These are phyloP conservation scores for Naganishia antarctica DNA, from an alignment of 768 basidiomycete species.

Conservation along the genomic window DNA sequence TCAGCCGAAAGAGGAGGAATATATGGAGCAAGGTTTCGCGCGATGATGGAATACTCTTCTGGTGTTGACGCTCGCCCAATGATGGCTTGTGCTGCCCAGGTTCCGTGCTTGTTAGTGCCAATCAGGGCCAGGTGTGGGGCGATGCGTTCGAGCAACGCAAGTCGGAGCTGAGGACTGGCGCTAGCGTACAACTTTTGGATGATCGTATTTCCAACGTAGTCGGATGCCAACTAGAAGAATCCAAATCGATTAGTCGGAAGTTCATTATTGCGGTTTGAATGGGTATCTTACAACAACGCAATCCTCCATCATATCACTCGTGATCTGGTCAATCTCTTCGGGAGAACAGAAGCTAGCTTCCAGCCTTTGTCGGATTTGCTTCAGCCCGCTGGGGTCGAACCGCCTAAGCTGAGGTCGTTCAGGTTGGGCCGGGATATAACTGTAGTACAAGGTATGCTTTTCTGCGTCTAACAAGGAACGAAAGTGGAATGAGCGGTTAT, in stretches of 20 bases:
- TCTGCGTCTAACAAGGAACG: conserved; percentile 58
- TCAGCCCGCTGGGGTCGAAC: conserved; percentile 88
- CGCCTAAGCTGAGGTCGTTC: conserved; percentile 78
- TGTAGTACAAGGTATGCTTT: conserved; percentile 91
- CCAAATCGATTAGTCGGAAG: no score
- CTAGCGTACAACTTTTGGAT: conserved; percentile 96
- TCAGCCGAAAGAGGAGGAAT: conserved; percentile 89
- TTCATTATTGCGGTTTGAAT: neutral
- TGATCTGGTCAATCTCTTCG: conserved; percentile 88
- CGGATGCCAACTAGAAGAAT: conserved; percentile 19
- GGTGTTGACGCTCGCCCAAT: conserved; percentile 87
- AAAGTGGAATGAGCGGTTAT: neutral
- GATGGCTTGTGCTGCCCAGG: conserved; percentile 99
- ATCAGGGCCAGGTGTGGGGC: conserved; percentile 92
- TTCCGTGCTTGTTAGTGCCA: conserved; percentile 98
- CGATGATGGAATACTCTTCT: conserved; percentile 78
- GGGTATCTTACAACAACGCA: conserved; percentile 62
- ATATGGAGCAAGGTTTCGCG: conserved; percentile 81
- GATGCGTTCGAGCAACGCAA: conserved; percentile 89
- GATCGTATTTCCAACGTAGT: conserved; percentile 94
- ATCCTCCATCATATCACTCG: conserved; percentile 86
- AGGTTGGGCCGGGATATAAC: conserved; percentile 82
- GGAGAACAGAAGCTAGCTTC: conserved; percentile 77
- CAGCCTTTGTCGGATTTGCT: conserved; percentile 87
- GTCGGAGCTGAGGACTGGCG: conserved; percentile 68